phyloP scores from a whole-genome alignment of 768 basidiomycete species.

The Panellus pusillus region DNA sequence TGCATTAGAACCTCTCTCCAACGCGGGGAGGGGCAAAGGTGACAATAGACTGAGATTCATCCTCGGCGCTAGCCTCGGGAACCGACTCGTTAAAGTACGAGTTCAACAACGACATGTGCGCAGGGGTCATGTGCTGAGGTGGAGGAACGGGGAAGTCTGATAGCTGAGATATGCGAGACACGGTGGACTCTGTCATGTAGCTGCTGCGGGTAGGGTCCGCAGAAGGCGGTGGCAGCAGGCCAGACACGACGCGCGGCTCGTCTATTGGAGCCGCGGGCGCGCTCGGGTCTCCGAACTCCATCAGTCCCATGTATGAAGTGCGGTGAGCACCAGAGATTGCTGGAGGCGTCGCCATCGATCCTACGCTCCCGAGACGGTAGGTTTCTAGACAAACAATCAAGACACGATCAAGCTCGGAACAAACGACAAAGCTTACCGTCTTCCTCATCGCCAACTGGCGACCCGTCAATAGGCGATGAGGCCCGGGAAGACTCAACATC shows the following conservation, averaged over 20 bases:
- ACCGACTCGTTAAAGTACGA: constrained; percentile 25
- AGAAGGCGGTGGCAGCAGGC: constrained; percentile 26
- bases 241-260: constrained; percentile 13
- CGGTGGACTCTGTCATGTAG: constrained; percentile 42
- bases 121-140: constrained; percentile 24
- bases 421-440: constrained; percentile 34
- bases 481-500: constrained; percentile 47
- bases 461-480: constrained; percentile 38
- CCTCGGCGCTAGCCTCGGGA: neutral
- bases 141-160: constrained; percentile 54
- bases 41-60: neutral
- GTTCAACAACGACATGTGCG: constrained; percentile 31
- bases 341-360: constrained; percentile 51
- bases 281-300: constrained; percentile 25
- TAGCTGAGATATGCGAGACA: constrained; percentile 50
- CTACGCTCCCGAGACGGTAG: constrained; percentile 52
- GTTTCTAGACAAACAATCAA: constrained; percentile 33
- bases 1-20: constrained; percentile 18
- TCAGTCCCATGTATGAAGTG: constrained; percentile 38
- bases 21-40: constrained; percentile 13
- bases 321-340: constrained; percentile 41
- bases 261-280: neutral
- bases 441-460: constrained; percentile 37
- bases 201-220: constrained; percentile 42
- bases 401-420: neutral